Evolutionary conservation across 805 yeast species (phyloP).

Genomic region (Metschnikowia santaceciliae): DNA sequence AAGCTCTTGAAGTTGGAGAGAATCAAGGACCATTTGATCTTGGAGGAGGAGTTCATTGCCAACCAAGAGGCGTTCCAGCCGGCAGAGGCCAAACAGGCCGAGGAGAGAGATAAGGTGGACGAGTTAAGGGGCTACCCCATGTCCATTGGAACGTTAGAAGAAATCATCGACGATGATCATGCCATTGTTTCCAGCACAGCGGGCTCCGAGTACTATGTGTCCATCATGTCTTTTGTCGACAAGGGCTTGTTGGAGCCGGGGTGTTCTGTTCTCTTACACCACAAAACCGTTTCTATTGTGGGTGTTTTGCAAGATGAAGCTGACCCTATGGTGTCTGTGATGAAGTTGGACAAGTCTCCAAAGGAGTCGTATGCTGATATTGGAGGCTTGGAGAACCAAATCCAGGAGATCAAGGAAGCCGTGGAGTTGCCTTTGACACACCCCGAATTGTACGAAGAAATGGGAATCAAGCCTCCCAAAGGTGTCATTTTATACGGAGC

Average conservation of each 20-base stretch:
- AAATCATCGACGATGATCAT: constrained; percentile 96
- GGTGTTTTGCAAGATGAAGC: constrained; percentile 98
- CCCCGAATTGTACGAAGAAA: constrained; percentile 95
- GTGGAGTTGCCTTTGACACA: constrained; percentile 94
- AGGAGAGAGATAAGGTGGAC: constrained; percentile 91
- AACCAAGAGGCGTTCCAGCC: constrained; percentile 95
- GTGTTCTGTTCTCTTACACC: constrained; percentile 91
- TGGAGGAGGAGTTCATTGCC: constrained; percentile 94
- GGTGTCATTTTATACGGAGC: constrained; percentile 97
- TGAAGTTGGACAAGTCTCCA: constrained; percentile 97
- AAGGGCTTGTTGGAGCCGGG: constrained; percentile 96
- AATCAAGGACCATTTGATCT: constrained; percentile 88
- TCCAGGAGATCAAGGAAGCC: constrained; percentile 96
- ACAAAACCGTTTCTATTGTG: constrained; percentile 92
- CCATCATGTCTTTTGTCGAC: constrained; percentile 93
- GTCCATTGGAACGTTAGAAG: constrained; percentile 95
- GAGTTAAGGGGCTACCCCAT: constrained; percentile 95
- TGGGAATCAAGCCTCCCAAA: constrained; percentile 98
- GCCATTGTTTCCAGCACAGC: constrained; percentile 95
- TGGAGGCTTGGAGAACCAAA: constrained; percentile 94
- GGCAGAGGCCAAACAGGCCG: constrained; percentile 93
- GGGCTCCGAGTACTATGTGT: constrained; percentile 96
- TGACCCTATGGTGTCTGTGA: constrained; percentile 95
- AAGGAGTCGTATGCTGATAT: constrained; percentile 95
- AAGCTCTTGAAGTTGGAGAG: constrained; percentile 90